Percentiles rank a stretch among this genome's conserved stretches.
Evolutionary conservation across 192 early-diverging fungal genomes (phyloP).

Genomic region (Entomortierella parvispora): DNA sequence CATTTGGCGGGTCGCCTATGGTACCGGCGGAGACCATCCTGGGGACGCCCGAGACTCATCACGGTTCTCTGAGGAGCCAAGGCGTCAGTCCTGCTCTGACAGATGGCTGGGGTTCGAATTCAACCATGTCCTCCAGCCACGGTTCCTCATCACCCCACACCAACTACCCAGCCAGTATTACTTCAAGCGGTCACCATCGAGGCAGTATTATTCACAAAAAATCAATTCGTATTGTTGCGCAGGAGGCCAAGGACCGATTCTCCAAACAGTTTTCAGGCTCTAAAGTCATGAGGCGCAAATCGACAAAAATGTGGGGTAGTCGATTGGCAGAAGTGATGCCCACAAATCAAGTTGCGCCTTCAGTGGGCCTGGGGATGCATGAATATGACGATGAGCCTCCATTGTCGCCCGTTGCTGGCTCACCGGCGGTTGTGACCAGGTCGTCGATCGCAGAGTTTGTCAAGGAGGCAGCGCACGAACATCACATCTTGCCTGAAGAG

Average conservation of each 20-base stretch:
- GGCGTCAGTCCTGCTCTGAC: conserved; percentile 37
- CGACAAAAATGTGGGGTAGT: conserved; percentile 66
- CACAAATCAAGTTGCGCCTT: conserved; percentile 29
- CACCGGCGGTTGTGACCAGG: conserved; percentile 28
- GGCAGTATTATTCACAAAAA: conserved; percentile 55
- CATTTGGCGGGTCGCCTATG: conserved; percentile 35
- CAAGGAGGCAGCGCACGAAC: conserved; percentile 33
- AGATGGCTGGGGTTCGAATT: conserved; percentile 48
- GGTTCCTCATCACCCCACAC: conserved; percentile 16
- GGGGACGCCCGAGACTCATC: conserved; percentile 8
- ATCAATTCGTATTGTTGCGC: conserved; percentile 62
- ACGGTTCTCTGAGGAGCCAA: conserved; percentile 32
- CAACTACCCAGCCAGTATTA: no score
- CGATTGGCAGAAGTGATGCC: conserved; percentile 60
- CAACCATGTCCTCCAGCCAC: conserved; percentile 31
- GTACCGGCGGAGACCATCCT: conserved; percentile 35
- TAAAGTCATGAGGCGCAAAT: conserved; percentile 51
- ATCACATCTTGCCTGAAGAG: conserved; percentile 33
- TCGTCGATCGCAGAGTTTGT: conserved; percentile 50
- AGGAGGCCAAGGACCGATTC: conserved; percentile 60
- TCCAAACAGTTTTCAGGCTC: conserved; percentile 47
- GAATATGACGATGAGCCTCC: conserved; percentile 31
- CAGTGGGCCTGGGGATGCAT: conserved; percentile 32
- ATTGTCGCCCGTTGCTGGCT: conserved; percentile 31
- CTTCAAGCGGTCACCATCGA: conserved; percentile 25